Percentiles rank a stretch among this genome's conserved stretches.
These are phyloP conservation scores for Vicia faba DNA, from an alignment of 306 rosid species.

Conservation along the genomic window DNA sequence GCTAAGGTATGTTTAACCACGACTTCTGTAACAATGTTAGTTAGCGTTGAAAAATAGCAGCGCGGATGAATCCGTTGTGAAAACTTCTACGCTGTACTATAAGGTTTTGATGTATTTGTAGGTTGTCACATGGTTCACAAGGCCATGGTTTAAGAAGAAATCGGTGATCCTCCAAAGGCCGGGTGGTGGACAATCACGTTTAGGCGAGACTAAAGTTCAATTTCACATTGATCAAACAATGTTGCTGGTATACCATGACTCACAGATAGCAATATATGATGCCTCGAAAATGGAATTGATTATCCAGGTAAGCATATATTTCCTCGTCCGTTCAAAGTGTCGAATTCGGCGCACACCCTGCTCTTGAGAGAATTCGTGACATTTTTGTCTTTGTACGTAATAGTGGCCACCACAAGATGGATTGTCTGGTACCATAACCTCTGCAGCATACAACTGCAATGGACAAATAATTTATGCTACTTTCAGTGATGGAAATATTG, in stretches of 20 bases:
- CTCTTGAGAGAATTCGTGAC: neutral
- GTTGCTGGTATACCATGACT: constrained; percentile 54
- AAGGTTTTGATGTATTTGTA: constrained; percentile 5
- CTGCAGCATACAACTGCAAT: constrained; percentile 68
- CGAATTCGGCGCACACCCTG: no score
- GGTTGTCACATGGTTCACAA: constrained; percentile 51
- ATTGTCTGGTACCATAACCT: constrained; percentile 54
- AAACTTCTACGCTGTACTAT: neutral
- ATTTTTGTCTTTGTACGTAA: constrained; percentile 3
- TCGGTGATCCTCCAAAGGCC: constrained; percentile 48
- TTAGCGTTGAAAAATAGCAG: neutral
- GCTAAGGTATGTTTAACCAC: constrained; percentile 58
- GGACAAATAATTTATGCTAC: constrained; percentile 60
- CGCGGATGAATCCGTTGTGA: neutral
- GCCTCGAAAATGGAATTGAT: constrained; percentile 52
- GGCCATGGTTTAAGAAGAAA: constrained; percentile 54
- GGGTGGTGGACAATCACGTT: constrained; percentile 34
- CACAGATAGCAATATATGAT: constrained; percentile 56
- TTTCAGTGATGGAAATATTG: constrained; percentile 71
- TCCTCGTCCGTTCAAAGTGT: no score
- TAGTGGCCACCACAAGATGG: constrained; percentile 77
- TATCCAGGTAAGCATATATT: constrained; percentile 42
- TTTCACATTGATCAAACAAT: constrained; percentile 53
- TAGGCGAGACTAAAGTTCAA: constrained; percentile 39
- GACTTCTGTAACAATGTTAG: neutral